These are phyloP conservation scores for Houttuynia cordata DNA, from an alignment of 164 flowering plant species.

Conservation along the genomic window DNA sequence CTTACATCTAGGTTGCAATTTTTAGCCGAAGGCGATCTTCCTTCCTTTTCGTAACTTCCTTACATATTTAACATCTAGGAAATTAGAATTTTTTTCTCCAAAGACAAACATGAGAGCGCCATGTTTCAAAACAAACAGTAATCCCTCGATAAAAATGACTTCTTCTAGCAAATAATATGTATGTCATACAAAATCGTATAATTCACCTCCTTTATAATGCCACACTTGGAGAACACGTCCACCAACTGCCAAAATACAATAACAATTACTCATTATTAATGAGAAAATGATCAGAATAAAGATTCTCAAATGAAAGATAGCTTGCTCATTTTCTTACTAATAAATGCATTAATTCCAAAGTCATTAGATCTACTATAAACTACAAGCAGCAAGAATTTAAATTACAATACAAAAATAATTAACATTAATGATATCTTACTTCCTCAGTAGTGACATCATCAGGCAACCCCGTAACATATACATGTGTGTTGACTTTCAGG, in stretches of 20 bases:
- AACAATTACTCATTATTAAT: background rate
- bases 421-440: conserved; percentile 26
- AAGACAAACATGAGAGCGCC: background rate
- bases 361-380: background rate
- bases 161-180: no score
- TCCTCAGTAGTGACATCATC: conserved; percentile 91
- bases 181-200: background rate
- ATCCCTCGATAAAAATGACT: no score
- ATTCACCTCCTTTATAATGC: conserved; percentile 85
- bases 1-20: no score
- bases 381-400: background rate
- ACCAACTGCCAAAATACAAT: conserved; percentile 45
- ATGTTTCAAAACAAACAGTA: background rate
- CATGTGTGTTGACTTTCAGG: conserved; percentile 91
- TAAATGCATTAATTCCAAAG: background rate
- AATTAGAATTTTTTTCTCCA: no score
- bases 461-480: conserved; percentile 92
- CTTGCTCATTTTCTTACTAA: background rate
- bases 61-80: no score
- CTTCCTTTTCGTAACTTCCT: no score
- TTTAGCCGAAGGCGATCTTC: no score
- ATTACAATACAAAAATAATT: background rate
- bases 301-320: no score
- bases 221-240: conserved; percentile 91
- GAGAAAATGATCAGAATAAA: background rate